Percentiles rank a stretch among this genome's conserved stretches.
phyloP scores from a whole-genome alignment of 108 stramenopile species.

The Stephanodiscus minutulus region DNA sequence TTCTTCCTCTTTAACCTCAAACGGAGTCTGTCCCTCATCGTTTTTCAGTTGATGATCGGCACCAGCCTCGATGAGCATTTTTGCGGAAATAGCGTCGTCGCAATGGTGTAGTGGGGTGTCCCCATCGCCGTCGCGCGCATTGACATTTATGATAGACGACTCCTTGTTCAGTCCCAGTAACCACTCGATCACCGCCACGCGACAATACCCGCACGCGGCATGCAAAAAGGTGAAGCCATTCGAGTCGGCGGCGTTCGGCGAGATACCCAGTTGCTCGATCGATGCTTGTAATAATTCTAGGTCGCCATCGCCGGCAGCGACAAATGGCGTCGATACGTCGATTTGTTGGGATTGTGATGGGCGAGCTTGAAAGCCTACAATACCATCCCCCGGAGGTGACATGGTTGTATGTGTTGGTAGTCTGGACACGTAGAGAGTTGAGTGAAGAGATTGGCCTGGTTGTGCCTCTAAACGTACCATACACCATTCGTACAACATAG shows the following conservation, averaged over 20 bases:
- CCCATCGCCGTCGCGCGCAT: slow-evolving; percentile 56
- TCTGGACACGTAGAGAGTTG: too few relatives aligned
- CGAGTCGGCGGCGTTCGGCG: slow-evolving; percentile 47
- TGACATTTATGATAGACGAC: slow-evolving; percentile 33
- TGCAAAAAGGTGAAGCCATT: slow-evolving; percentile 50
- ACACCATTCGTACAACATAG: too few relatives aligned
- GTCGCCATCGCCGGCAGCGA: slow-evolving; percentile 52
- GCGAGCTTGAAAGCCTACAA: slow-evolving; percentile 44
- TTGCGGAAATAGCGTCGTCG: slow-evolving; percentile 51
- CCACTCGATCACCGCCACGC: slow-evolving; percentile 50
- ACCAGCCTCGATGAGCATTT: slow-evolving; percentile 49
- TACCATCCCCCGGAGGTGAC: slow-evolving; percentile 19
- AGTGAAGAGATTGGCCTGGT: too few relatives aligned
- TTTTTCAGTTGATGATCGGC: slow-evolving; percentile 42
- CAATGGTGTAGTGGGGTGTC: slow-evolving; percentile 63
- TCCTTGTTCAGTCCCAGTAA: slow-evolving; percentile 32
- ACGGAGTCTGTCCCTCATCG: slow-evolving; percentile 45
- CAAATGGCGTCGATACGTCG: slow-evolving; percentile 50
- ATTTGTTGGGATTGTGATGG: slow-evolving; percentile 27
- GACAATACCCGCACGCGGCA: slow-evolving; percentile 44
- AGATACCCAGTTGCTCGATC: slow-evolving; percentile 32
- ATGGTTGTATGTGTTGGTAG: background rate
- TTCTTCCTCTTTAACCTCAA: slow-evolving; percentile 45
- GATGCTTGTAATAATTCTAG: slow-evolving; percentile 39
- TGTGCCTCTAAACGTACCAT: too few relatives aligned